phyloP scores from a whole-genome alignment of 257 asterid species.

The Forsythia suspensa region DNA sequence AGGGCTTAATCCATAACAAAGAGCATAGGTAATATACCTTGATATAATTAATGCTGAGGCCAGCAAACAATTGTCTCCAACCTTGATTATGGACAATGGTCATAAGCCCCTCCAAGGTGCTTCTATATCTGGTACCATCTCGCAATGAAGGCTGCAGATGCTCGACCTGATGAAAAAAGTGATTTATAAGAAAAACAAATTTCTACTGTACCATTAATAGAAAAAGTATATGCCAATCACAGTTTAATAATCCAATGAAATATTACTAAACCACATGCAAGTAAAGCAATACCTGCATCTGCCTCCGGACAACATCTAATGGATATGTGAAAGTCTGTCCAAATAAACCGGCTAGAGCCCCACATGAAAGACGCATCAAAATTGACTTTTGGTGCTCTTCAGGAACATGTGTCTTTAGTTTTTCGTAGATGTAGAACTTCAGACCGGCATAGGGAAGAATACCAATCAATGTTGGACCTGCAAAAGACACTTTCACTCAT shows the following conservation, averaged over 20 bases:
- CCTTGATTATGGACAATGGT: conserved; percentile 72
- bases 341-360: conserved; percentile 93
- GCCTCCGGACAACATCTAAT: conserved; percentile 91
- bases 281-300: conserved; percentile 79
- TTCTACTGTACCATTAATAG: background rate
- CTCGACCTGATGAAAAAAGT: conserved; percentile 65
- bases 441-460: conserved; percentile 96
- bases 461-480: conserved; percentile 95
- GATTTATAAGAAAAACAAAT: background rate
- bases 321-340: conserved; percentile 98
- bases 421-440: conserved; percentile 87
- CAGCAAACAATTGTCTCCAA: conserved; percentile 88
- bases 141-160: conserved; percentile 56
- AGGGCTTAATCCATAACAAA: background rate
- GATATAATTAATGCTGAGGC: conserved; percentile 91
- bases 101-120: conserved; percentile 72
- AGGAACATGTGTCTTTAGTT: conserved; percentile 78
- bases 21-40: conserved; percentile 53
- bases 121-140: conserved; percentile 48
- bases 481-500: background rate
- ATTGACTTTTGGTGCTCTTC: conserved; percentile 84
- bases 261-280: background rate
- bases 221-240: background rate
- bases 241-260: background rate
- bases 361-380: conserved; percentile 79